Evolutionary conservation across 2,329 filamentous ascomycete species (phyloP).

Genomic region (Pseudocercospora pini-densiflorae): DNA sequence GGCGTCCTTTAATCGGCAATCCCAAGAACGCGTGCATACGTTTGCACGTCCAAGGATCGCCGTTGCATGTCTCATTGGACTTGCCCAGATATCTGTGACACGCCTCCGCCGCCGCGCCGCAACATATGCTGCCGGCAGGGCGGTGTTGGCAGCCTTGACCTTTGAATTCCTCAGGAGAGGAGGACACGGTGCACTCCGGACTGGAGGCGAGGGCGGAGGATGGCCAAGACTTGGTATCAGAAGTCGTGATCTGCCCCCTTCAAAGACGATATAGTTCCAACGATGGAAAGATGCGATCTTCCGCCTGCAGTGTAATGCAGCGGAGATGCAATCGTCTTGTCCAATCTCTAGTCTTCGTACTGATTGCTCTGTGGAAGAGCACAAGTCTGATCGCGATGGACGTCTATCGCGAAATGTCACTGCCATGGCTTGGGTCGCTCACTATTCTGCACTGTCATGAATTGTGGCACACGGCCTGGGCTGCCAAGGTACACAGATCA

Average conservation of each 20-base stretch:
- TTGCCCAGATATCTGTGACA: conserved; percentile 20
- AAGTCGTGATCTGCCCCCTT: background rate
- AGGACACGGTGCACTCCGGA: background rate
- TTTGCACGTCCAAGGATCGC: conserved; percentile 21
- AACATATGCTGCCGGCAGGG: conserved; percentile 10
- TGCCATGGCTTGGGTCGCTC: background rate
- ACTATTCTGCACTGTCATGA: background rate
- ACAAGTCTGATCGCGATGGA: background rate
- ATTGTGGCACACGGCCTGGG: background rate
- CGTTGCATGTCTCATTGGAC: conserved; percentile 22
- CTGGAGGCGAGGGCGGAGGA: background rate
- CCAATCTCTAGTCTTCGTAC: background rate
- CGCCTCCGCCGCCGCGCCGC: conserved; percentile 11
- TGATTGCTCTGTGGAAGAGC: background rate
- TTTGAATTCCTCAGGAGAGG: background rate
- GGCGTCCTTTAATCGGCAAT: conserved; percentile 10
- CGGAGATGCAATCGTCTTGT: too few species aligned
- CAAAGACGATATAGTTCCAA: background rate
- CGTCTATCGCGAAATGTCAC: background rate
- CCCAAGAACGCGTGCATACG: conserved; percentile 9
- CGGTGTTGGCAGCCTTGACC: conserved; percentile 9
- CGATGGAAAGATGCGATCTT: background rate
- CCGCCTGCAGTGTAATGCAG: background rate
- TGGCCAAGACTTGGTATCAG: conserved; percentile 3
- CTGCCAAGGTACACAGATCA: background rate